A percentile compares a stretch with the other conserved stretches of the same genome.
phyloP scores from a whole-genome alignment of 208 protist genomes.

The Acanthamoeba healyi region DNA sequence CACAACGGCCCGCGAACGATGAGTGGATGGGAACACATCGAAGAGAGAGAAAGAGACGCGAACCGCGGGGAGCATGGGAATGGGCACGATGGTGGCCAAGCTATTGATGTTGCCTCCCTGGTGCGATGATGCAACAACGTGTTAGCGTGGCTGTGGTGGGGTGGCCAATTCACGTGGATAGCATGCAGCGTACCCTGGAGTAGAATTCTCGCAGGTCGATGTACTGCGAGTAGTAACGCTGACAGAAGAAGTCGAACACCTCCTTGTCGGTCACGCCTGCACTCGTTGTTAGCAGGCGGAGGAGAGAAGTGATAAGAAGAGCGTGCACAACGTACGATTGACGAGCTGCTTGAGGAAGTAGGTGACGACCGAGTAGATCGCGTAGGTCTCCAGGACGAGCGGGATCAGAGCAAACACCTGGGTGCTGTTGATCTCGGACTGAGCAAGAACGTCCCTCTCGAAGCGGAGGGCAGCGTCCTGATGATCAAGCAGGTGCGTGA shows the following conservation, averaged over 20 bases:
- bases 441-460: background rate
- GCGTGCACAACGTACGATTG: background rate
- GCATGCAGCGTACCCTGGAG: slow-evolving; percentile 5
- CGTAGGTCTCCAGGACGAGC: slow-evolving; percentile 60
- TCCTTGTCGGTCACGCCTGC: background rate
- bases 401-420: slow-evolving; percentile 71
- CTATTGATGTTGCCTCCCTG: slow-evolving; percentile 36
- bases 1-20: background rate
- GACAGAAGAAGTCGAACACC: slow-evolving; percentile 50
- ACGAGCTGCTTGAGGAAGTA: slow-evolving; percentile 71
- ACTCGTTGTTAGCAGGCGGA: background rate
- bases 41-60: background rate
- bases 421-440: background rate
- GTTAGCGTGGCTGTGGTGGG: too few relatives aligned
- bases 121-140: background rate
- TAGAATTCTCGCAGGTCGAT: slow-evolving; percentile 75
- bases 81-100: slow-evolving; percentile 26
- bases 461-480: slow-evolving; percentile 40
- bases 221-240: slow-evolving; percentile 74
- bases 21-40: background rate
- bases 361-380: slow-evolving; percentile 57
- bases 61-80: slow-evolving; percentile 59
- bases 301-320: background rate
- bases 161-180: too few relatives aligned
- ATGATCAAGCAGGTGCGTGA: slow-evolving; percentile 42